phyloP scores from a whole-genome alignment of 345 rosid genomes.

The Pseudoturritis turrita region DNA sequence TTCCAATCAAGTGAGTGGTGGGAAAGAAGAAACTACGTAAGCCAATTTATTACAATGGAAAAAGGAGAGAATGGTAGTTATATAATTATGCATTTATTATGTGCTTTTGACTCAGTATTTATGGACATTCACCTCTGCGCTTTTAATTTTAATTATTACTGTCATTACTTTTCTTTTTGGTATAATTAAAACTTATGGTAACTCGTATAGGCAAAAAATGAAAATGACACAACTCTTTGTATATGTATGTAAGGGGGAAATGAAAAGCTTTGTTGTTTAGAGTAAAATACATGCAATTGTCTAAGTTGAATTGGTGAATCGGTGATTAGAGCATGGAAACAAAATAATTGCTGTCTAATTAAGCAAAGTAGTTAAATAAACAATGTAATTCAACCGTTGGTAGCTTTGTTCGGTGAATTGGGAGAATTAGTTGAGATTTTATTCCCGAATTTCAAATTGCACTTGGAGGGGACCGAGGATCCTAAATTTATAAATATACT shows the following conservation, averaged over 20 bases:
- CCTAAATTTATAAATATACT: background rate
- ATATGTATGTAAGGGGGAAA: background rate
- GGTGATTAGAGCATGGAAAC: background rate
- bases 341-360: background rate
- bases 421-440: background rate
- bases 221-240: background rate
- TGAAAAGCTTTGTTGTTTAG: background rate
- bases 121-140: conserved; percentile 20
- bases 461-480: background rate
- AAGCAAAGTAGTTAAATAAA: background rate
- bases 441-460: background rate
- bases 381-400: background rate
- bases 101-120: conserved; percentile 27
- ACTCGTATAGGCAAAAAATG: background rate
- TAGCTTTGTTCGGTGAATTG: background rate
- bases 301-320: background rate
- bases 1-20: conserved; percentile 23
- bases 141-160: background rate
- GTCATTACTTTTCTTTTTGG: background rate
- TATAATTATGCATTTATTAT: conserved; percentile 21
- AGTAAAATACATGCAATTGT: background rate
- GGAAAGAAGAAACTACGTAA: conserved; percentile 24
- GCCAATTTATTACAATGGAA: conserved; percentile 19
- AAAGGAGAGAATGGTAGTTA: conserved; percentile 13
- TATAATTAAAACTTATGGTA: background rate